Base-by-base conservation (phyloP, 805 yeast species). In the Saccharomycopsis guyanensis region DNA sequence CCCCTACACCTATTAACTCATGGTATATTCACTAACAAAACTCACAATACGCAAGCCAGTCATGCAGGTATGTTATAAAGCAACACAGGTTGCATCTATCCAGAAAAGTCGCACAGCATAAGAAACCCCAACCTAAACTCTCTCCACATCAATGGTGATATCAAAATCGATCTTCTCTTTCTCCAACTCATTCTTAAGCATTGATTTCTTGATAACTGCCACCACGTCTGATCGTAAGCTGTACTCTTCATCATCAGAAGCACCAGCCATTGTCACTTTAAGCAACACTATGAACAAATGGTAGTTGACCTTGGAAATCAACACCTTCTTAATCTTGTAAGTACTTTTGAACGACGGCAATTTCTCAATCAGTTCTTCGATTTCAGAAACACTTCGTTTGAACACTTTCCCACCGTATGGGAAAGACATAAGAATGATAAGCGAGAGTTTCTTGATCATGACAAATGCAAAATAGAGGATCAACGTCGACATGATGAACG, bases 241-340 rank as follows among this genome's bases (percentile, higher is more conserved):
- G 1, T 76, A 61, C 58, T 83, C 91, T 39, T 82, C 88, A 46
- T 82, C 86, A 51, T 76, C 76, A 3, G 83, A 75, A 1, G 81
- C 84, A n/a, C 89, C 89, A 40, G 65, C 61, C 82, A 84, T 78
- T 18, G 60, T 61, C 2, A 84, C 53, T 46, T 66, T 71, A 15
- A 81, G 51, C 2, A 86, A 71, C 2, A 80, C 75, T 20, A 84
- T 69, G 54, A 71, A 77, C 3, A 81, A 63, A 49, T 71, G 72
- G 57, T 78, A 76, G 57, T 80, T 83, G 33, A 82, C 80, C 53
- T 81, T 78, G 2, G 83, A 71, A 4, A 84, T 64, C 42, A 75
- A 65, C 6, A 83, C 46, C 38, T 66, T 55, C 12, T 71, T 67
- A 13, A 83, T 57, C 4, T 58, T 57, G 55, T 78, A 81, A 3